Conservation (phyloP, 2,329 filamentous ascomycete species). For the Chaetothyriales sp. region DNA sequence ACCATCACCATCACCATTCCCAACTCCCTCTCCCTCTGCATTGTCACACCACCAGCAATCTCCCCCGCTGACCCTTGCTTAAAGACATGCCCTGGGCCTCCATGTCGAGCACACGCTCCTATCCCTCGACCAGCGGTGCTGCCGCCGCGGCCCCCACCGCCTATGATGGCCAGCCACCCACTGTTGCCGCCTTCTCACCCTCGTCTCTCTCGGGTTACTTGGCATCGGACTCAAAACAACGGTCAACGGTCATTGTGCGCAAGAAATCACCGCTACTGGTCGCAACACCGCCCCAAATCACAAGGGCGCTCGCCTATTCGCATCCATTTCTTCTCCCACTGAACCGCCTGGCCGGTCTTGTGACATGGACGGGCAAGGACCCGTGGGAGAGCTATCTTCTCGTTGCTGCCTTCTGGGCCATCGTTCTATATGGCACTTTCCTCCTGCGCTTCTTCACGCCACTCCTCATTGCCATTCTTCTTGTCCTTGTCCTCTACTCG, state of each 20-base stretch:
- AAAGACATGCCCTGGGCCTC: constrained; percentile 38
- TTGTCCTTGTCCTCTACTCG: constrained; percentile 88
- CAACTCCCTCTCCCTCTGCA: too few species aligned
- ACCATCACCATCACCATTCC: neutral
- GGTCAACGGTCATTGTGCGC: constrained; percentile 85
- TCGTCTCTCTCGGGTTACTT: constrained; percentile 56
- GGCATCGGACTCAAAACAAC: constrained; percentile 51
- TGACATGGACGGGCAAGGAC: constrained; percentile 89
- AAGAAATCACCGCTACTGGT: constrained; percentile 89
- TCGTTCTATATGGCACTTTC: constrained; percentile 70
- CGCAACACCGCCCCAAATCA: constrained; percentile 87
- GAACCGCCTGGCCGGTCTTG: constrained; percentile 66
- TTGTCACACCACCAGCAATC: neutral
- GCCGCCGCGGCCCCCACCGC: constrained; percentile 18
- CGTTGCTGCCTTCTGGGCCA: constrained; percentile 69
- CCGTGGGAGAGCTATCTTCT: constrained; percentile 95
- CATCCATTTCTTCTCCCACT: constrained; percentile 84
- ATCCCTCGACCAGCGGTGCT: constrained; percentile 25
- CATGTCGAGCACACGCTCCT: constrained; percentile 32
- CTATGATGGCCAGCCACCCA: constrained; percentile 45
- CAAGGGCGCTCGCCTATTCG: constrained; percentile 82
- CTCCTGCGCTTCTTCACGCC: constrained; percentile 72
- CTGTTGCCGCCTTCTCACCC: constrained; percentile 80
- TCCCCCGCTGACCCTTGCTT: constrained; percentile 4
- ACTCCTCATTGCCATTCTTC: constrained; percentile 57